Evolutionary conservation across 139 green algal species (phyloP).

Genomic region (Zygnema circumcarinatum): DNA sequence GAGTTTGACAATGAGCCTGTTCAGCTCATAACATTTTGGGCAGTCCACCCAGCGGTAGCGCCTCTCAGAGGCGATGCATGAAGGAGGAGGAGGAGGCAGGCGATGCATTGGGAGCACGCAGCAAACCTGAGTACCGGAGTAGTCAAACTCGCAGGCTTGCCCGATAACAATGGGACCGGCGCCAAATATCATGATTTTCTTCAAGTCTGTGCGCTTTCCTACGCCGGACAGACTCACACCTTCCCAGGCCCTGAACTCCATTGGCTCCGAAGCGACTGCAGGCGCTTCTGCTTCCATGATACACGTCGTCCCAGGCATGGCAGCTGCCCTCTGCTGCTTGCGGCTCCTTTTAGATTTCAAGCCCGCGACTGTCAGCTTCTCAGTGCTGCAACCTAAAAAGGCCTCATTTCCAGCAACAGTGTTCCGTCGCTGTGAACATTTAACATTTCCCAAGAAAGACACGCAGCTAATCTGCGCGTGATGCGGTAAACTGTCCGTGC

Average conservation of each 20-base stretch:
- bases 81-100: no score
- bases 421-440: not conserved
- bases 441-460: not conserved
- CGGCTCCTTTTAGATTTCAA: not conserved
- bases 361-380: not conserved
- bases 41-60: no score
- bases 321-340: not conserved
- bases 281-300: slow-evolving; percentile 21
- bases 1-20: no score
- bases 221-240: slow-evolving; percentile 21
- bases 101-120: no score
- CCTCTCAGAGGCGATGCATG: no score
- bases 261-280: not conserved
- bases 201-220: slow-evolving; percentile 76
- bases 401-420: not conserved
- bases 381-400: not conserved
- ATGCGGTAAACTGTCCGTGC: not conserved
- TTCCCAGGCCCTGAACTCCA: slow-evolving; percentile 34
- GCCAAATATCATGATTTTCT: slow-evolving; percentile 90
- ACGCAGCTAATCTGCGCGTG: not conserved
- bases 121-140: slow-evolving; percentile 79
- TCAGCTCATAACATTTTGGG: no score
- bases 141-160: slow-evolving; percentile 99
- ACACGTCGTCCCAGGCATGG: not conserved
- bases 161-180: slow-evolving; percentile 98